phyloP scores from a whole-genome alignment of 352 stramenopile species.

The Globisporangium megalacanthum region DNA sequence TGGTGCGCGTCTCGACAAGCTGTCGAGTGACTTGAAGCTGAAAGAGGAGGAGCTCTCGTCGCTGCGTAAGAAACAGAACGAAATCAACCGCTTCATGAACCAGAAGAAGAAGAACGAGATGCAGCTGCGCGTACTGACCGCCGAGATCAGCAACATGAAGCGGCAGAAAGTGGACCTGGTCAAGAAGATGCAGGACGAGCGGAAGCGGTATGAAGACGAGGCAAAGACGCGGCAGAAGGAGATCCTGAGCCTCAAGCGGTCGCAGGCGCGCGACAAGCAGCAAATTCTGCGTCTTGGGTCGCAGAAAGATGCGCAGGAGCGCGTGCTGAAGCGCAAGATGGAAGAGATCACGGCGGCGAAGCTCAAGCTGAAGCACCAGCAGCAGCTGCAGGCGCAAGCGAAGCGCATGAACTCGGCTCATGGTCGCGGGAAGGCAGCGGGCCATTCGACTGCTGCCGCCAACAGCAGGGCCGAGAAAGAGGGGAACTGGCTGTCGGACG shows the following conservation, averaged over 20 bases:
- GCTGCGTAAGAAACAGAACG: slow-evolving; percentile 76
- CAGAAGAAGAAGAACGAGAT: slow-evolving; percentile 88
- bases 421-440: slow-evolving; percentile 35
- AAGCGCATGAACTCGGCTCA: slow-evolving; percentile 54
- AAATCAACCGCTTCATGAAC: slow-evolving; percentile 77
- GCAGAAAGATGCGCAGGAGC: slow-evolving; percentile 82
- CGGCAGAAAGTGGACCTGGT: slow-evolving; percentile 85
- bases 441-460: slow-evolving; percentile 8
- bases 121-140: slow-evolving; percentile 69
- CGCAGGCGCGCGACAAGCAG: slow-evolving; percentile 77
- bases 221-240: slow-evolving; percentile 70
- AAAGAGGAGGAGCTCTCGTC: slow-evolving; percentile 72
- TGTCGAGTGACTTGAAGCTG: slow-evolving; percentile 67
- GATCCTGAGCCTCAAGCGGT: slow-evolving; percentile 78
- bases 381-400: slow-evolving; percentile 66
- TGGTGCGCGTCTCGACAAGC: slow-evolving; percentile 53
- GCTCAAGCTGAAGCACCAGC: slow-evolving; percentile 77
- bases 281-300: slow-evolving; percentile 75
- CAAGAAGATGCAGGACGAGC: slow-evolving; percentile 84
- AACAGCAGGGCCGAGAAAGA: slow-evolving; percentile 40
- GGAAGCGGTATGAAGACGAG: slow-evolving; percentile 81
- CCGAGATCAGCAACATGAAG: slow-evolving; percentile 86
- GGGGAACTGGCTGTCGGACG: slow-evolving; percentile 76
- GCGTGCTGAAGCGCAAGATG: slow-evolving; percentile 85
- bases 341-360: slow-evolving; percentile 79